Evolutionary conservation across 495 filamentous ascomycete genomes (phyloP).

Genomic region (Penicillium canariense): DNA sequence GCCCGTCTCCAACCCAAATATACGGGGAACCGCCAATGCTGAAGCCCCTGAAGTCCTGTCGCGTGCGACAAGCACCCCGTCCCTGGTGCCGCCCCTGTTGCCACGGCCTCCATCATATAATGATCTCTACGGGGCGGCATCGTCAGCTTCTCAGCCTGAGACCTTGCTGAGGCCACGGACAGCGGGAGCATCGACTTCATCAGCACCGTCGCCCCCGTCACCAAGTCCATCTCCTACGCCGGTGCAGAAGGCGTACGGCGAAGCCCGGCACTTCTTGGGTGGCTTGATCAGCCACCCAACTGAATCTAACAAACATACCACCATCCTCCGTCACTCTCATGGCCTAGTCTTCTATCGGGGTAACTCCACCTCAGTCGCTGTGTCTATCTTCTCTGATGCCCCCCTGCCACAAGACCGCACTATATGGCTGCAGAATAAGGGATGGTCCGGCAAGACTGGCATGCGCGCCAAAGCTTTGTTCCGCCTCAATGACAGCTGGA

Average conservation of each 20-base stretch:
- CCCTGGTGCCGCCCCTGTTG: conserved; percentile 10
- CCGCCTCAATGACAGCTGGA: conserved; percentile 54
- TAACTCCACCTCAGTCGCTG: conserved; percentile 55
- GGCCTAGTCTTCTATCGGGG: conserved; percentile 64
- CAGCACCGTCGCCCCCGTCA: conserved; percentile 5
- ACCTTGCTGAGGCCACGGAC: conserved; percentile 14
- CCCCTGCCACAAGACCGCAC: conserved; percentile 56
- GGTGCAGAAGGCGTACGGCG: conserved; percentile 46
- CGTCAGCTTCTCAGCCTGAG: neutral
- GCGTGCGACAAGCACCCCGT: conserved; percentile 13
- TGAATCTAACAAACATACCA: conserved; percentile 64
- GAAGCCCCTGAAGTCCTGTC: conserved; percentile 7
- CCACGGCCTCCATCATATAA: conserved; percentile 24
- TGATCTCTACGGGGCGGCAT: conserved; percentile 19
- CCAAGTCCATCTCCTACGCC: conserved; percentile 12
- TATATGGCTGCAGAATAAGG: conserved; percentile 64
- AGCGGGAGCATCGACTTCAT: conserved; percentile 11
- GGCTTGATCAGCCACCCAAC: conserved; percentile 60
- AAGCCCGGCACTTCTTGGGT: conserved; percentile 60
- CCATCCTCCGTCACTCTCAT: conserved; percentile 63
- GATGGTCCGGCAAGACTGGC: conserved; percentile 65
- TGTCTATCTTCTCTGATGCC: conserved; percentile 60
- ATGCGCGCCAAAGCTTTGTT: conserved; percentile 63
- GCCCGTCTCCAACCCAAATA: conserved; percentile 29
- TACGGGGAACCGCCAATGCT: conserved; percentile 19